Evolutionary conservation across 2,329 filamentous ascomycete species (phyloP).

Genomic region (Exophiala mesophila): DNA sequence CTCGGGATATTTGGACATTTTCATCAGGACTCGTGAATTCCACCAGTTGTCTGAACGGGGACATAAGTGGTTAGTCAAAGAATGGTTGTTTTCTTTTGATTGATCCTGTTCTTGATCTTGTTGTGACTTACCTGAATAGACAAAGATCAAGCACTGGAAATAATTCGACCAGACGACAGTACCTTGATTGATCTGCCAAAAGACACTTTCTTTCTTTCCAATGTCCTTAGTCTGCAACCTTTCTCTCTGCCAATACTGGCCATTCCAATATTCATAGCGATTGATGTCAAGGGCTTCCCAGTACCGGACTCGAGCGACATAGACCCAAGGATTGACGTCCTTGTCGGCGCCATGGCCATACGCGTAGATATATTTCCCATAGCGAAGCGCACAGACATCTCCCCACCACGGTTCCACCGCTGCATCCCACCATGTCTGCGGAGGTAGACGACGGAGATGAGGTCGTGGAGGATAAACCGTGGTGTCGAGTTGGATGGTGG

Average conservation of each 20-base stretch:
- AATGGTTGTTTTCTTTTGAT: neutral
- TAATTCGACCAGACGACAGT: slow-evolving; percentile 26
- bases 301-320: slow-evolving; percentile 20
- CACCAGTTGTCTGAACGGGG: slow-evolving; percentile 22
- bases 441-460: slow-evolving; percentile 16
- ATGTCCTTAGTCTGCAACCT: slow-evolving; percentile 12
- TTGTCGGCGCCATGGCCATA: slow-evolving; percentile 26
- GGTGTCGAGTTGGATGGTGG: slow-evolving; percentile 20
- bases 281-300: slow-evolving; percentile 19
- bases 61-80: neutral
- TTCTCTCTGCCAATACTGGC: slow-evolving; percentile 21
- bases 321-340: slow-evolving; percentile 22
- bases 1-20: slow-evolving; percentile 21
- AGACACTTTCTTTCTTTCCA: slow-evolving; percentile 26
- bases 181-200: slow-evolving; percentile 29
- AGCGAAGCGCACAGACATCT: slow-evolving; percentile 24
- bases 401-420: slow-evolving; percentile 27
- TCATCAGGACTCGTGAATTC: slow-evolving; percentile 22
- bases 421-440: slow-evolving; percentile 27
- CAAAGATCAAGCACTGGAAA: slow-evolving; percentile 25
- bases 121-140: slow-evolving; percentile 24
- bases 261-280: slow-evolving; percentile 29
- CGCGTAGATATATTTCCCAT: slow-evolving; percentile 23
- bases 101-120: neutral
- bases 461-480: slow-evolving; percentile 17